Evolutionary conservation across 805 yeast species (phyloP), one percentile per base, ranked within the genome.

Genomic region (Candida awuae): DNA sequence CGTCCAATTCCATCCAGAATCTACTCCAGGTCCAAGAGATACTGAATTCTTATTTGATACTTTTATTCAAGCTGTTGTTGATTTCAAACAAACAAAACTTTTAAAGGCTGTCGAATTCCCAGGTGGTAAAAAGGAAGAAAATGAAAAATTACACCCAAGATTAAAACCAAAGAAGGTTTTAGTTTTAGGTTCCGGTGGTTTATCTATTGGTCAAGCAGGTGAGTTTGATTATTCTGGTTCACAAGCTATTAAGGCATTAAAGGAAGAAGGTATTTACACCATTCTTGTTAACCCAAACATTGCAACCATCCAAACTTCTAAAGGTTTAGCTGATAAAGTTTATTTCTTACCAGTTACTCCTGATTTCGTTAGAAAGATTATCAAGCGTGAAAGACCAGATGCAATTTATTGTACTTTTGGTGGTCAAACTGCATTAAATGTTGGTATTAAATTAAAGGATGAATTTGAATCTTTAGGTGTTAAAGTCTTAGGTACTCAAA

Each of bases 181-280:
- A 50, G 90, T 87, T 42, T 75, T 92, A 55, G 98, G 98, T 55
- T 88, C 97, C 37, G 98, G 98, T 70, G 98, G 98, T 61, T 72
- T 92, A 55, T 84, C 95, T 41, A 92, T 92, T 60, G 98, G 98
- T 50, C 98, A 92, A 70, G 98, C 98, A 48, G 98, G 98, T 65
- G 98, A 92, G 67, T 92, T 92, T 58, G 98, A 92, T 63, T 92
- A 92, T 68, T 87, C 97, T 33, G 98, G 98, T 57, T 86, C 96
- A 40, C 98, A 92, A 68, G 98, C 98, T 43, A 92, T 92, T 66
- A 92, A 92, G 67, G 98, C 98, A 34, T 73, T 92, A 66, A 90
- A 86, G 64, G 97, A 92, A 69, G 97, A 88, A 67, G 96, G 96
- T 46, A 92, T 90, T 49, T 86, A 90, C 72, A 88, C 97, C 41